Conservation (phyloP, 805 yeast species). For the Starmerella khaoyaiensis region DNA sequence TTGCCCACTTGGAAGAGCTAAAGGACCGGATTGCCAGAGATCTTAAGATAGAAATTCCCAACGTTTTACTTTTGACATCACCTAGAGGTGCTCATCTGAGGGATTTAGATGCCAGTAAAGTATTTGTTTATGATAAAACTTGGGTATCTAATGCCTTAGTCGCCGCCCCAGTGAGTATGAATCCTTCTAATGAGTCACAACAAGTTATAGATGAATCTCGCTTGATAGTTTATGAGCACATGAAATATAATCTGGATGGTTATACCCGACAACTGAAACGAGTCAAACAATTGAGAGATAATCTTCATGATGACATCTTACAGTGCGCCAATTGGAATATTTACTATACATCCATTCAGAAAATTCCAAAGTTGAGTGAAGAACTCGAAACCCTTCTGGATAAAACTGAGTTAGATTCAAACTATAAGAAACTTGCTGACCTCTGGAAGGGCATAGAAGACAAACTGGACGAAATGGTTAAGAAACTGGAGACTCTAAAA, state of each 20-base stretch:
- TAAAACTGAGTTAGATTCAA: conserved; percentile 2
- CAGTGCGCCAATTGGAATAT: conserved; percentile 18
- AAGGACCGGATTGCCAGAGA: conserved; percentile 13
- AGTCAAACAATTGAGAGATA: neutral
- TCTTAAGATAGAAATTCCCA: conserved; percentile 16
- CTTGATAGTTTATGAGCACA: conserved; percentile 2
- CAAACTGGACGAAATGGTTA: neutral
- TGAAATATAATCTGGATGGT: conserved; percentile 5
- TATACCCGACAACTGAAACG: conserved; percentile 2
- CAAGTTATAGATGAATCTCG: too few species aligned
- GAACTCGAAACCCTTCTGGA: conserved; percentile 10
- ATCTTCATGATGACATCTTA: conserved; percentile 15
- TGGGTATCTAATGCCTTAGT: conserved; percentile 12
- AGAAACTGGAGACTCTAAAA: neutral
- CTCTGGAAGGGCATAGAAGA: conserved; percentile 5
- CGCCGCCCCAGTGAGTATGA: conserved; percentile 1
- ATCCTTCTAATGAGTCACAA: too few species aligned
- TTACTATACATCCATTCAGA: conserved; percentile 10
- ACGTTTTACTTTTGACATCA: conserved; percentile 24
- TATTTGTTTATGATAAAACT: conserved; percentile 22
- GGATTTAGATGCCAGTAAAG: conserved; percentile 21
- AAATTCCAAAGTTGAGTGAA: conserved; percentile 10
- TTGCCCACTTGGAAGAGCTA: conserved; percentile 22
- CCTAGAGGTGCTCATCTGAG: conserved; percentile 23
- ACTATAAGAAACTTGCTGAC: conserved; percentile 1